Evolutionary conservation across 2,329 filamentous ascomycete species (phyloP).

Genomic region (Cytospora mali): DNA sequence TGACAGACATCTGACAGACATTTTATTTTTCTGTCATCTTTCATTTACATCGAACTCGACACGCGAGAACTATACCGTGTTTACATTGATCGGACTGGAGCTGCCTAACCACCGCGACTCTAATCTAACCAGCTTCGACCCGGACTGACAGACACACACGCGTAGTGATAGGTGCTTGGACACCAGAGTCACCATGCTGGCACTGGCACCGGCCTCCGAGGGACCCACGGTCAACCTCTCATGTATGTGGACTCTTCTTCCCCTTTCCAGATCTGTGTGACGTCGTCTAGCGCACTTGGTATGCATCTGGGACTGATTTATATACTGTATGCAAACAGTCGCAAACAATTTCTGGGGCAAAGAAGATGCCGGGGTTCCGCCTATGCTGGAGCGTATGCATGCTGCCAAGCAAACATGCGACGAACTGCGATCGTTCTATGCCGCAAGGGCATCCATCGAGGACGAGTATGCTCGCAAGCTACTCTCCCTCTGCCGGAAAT

Average conservation of each 20-base stretch:
- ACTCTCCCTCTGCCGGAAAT: conserved; percentile 80
- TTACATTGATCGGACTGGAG: neutral
- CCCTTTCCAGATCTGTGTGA: conserved; percentile 8
- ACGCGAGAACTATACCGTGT: neutral
- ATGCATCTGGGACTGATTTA: conserved; percentile 16
- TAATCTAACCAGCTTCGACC: neutral
- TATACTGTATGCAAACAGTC: conserved; percentile 56
- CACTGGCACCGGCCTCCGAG: conserved; percentile 23
- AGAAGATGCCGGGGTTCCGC: conserved; percentile 92
- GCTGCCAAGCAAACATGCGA: conserved; percentile 93
- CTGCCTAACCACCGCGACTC: neutral
- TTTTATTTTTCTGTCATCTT: neutral
- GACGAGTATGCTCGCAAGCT: conserved; percentile 95
- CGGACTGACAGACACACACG: neutral
- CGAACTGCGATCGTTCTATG: conserved; percentile 88
- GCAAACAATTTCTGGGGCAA: conserved; percentile 99
- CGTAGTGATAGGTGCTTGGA: conserved; percentile 5
- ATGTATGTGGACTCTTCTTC: conserved; percentile 21
- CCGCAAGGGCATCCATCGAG: conserved; percentile 89
- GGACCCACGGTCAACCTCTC: conserved; percentile 29
- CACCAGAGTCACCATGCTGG: conserved; percentile 26
- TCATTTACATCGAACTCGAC: neutral
- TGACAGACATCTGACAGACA: neutral
- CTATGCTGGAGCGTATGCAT: conserved; percentile 92
- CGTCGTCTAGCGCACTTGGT: conserved; percentile 7